Base-by-base conservation (phyloP, 2,329 filamentous ascomycete species). In the Raffaelea ambrosiae region DNA sequence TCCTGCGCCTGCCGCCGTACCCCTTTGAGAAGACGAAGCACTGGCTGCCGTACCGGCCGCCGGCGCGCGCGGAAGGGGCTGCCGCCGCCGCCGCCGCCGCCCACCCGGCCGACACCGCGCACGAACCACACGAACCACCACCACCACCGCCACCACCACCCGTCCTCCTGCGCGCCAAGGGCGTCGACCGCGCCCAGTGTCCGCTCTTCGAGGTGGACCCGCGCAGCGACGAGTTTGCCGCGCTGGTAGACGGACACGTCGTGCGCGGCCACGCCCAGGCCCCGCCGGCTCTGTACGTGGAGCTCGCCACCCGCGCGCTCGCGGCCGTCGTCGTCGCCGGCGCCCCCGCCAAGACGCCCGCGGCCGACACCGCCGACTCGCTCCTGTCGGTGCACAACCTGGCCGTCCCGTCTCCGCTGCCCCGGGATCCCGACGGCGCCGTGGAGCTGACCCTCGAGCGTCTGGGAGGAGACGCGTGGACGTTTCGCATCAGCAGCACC, bases 1-100 rank as follows among this genome's bases (percentile, higher is more conserved):
- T 14, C 5, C 23, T 57, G 58, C 20, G 36, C 16, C 44, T 46
- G 33, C 44, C 44, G 9, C 44, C 44, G 4, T 40, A 40, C 19
- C 16, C 11, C 11, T 46, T 46, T 20, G 44, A 46, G 4, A 40
- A 40, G 44, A 40, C 44, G n/a, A 29, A n/a, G 16, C 36, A 40
- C 36, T 46, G 36, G 36, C 44, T 46, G 19, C 20, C 29, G 2
- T 19, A 11, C 11, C 26, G 16, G 35, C 8, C 35, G 16, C 35
- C 35, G 18, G 5, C 35, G 8, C 7, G 7, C 5, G 13, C 35
- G 13, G 35, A 16, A 33, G 31, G 16, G 31, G 16, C 23, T 40
- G 20, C 39, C 40, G 20, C 21, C 9, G 18, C 40, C 22, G 20
- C 18, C 22, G 8, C 26, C 9, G 20, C 39, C 40, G 23, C 16